Evolutionary conservation across 2,329 filamentous ascomycete genomes (phyloP), one percentile per base, ranked within the genome.

Genomic region (Neopestalotiopsis sp.): DNA sequence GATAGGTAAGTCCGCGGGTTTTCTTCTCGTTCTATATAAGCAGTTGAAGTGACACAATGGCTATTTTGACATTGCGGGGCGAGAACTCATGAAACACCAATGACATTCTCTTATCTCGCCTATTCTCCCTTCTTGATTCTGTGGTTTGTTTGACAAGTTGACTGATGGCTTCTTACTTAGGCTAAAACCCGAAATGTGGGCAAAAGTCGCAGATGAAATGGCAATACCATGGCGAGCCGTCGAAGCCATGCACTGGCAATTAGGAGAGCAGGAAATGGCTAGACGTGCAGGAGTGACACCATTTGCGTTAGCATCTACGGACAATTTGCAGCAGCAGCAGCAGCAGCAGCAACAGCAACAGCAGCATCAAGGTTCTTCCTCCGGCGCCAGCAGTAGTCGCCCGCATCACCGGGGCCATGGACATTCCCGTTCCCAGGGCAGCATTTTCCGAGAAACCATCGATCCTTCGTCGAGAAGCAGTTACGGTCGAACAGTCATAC

Each of bases 121-220:
- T 61, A 17, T 20, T n/a, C 6, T 20, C 17, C 17, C 61, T 24
- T 56, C 28, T 30, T 24, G 10, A n/a, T 10, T 20, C n/a, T 12
- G 24, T 17, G 38, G 45, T 6, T 38, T 38, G 34, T 38, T 6
- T 38, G 34, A 7, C 30, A 42, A 28, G 17, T n/a, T 67, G 28
- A 56, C 66, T 56, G 5, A 62, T 58, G 45, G 34, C 24, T 28
- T 58, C 56, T 10, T 66, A 20, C 14, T 30, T 78, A 98, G 95
- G 81, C 97, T 98, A 85, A 98, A 98, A 81, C 90, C 93, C 72
- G 94, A 98, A 78, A 98, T 98, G 94, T 99, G 95, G 95, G 91
- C 93, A 70, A 96, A 95, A 77, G 93, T 98, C 28, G 94, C 95
- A 57, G 94, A 96, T 79, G 95, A 98, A 81, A 95, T 99, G 91